These are phyloP conservation scores for Macrophomina pseudophaseolina DNA, from an alignment of 2,329 filamentous ascomycete genomes.

Conservation along the genomic window DNA sequence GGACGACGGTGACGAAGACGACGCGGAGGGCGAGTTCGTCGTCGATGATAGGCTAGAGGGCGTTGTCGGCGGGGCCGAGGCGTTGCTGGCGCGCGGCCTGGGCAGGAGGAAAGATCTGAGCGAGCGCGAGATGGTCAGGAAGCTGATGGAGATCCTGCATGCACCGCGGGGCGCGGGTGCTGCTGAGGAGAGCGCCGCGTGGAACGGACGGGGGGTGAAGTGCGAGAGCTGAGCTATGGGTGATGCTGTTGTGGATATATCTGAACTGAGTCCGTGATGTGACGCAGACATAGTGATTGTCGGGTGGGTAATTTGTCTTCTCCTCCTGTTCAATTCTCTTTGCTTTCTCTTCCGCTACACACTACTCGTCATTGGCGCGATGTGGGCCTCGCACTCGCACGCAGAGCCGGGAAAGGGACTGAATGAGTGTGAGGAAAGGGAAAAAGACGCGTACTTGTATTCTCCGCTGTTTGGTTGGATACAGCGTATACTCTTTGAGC, in stretches of 20 bases:
- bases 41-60: slow-evolving; percentile 35
- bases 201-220: slow-evolving; percentile 4
- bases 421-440: background rate
- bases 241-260: no score
- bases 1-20: slow-evolving; percentile 32
- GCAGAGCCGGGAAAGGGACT: background rate
- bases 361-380: no score
- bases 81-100: slow-evolving; percentile 10
- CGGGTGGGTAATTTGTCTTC: no score
- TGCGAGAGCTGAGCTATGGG: slow-evolving; percentile 1
- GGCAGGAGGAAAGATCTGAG: slow-evolving; percentile 36
- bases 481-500: background rate
- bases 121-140: slow-evolving; percentile 42
- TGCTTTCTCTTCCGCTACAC: no score
- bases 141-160: slow-evolving; percentile 45
- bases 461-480: background rate
- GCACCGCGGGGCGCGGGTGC: slow-evolving; percentile 32
- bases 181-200: slow-evolving; percentile 26
- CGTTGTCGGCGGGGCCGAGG: background rate
- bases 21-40: background rate
- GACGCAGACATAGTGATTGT: no score
- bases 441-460: background rate
- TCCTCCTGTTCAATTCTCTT: no score
- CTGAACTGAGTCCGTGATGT: no score
- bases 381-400: background rate